A percentile compares a stretch with the other conserved stretches of the same genome.
phyloP scores from a whole-genome alignment of 1,284 basidiomycete species.

The Thecaphora thlaspeos region DNA sequence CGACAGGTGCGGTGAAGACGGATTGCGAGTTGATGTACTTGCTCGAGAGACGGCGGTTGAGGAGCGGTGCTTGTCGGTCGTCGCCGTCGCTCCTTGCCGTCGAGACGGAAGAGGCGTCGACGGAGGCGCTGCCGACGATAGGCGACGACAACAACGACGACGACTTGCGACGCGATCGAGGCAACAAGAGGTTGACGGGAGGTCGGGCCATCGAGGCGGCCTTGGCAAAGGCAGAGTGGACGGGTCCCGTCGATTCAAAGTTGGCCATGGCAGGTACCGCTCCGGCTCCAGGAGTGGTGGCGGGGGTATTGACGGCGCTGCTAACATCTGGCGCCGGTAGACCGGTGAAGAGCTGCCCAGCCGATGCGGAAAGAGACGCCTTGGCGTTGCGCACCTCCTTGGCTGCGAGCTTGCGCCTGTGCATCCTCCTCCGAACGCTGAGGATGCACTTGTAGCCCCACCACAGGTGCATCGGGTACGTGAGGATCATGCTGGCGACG shows the following conservation, averaged over 20 bases:
- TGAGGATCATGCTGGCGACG: slow-evolving; percentile 28
- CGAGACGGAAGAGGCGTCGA: background rate
- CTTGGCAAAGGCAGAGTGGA: slow-evolving; percentile 38
- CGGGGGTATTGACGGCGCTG: slow-evolving; percentile 52
- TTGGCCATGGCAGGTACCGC: slow-evolving; percentile 27
- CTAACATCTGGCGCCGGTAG: slow-evolving; percentile 39
- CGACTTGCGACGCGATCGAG: slow-evolving; percentile 12
- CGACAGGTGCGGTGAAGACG: slow-evolving; percentile 42
- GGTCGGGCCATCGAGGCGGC: slow-evolving; percentile 36
- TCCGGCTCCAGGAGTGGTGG: slow-evolving; percentile 40
- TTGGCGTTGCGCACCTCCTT: slow-evolving; percentile 31
- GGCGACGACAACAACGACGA: background rate
- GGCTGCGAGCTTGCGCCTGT: slow-evolving; percentile 44
- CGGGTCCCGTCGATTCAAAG: slow-evolving; percentile 32
- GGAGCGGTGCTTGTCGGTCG: slow-evolving; percentile 2
- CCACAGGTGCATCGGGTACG: slow-evolving; percentile 56
- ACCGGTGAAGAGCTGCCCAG: slow-evolving; percentile 46
- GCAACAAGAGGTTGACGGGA: slow-evolving; percentile 36
- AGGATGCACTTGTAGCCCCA: slow-evolving; percentile 56
- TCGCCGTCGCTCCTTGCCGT: background rate
- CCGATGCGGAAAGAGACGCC: slow-evolving; percentile 30
- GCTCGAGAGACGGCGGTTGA: slow-evolving; percentile 12
- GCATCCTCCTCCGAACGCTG: slow-evolving; percentile 48
- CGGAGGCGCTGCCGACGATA: slow-evolving; percentile 2
- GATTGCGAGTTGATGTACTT: slow-evolving; percentile 31